Percentiles rank a stretch among this genome's conserved stretches.
phyloP scores from a whole-genome alignment of 2,329 filamentous ascomycete genomes.

The Phaeosphaeriaceae sp. region DNA sequence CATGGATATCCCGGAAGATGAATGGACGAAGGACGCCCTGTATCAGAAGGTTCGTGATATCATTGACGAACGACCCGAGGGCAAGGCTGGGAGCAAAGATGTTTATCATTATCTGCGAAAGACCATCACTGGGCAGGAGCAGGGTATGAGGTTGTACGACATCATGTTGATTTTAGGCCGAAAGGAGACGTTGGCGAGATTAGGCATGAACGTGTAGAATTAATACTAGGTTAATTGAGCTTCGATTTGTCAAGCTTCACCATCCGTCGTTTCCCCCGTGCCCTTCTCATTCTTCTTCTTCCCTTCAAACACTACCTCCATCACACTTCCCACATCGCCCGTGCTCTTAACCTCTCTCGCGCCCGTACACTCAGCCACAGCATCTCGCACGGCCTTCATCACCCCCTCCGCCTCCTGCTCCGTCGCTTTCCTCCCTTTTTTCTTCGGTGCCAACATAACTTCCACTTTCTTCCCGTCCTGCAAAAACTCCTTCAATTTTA shows the following conservation, averaged over 20 bases:
- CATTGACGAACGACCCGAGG: constrained; percentile 33
- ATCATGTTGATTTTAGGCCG: constrained; percentile 44
- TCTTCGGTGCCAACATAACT: constrained; percentile 72
- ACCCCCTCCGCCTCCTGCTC: constrained; percentile 64
- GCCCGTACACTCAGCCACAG: constrained; percentile 48
- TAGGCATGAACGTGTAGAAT: constrained; percentile 24
- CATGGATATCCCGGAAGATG: constrained; percentile 15
- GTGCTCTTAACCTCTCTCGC: constrained; percentile 34
- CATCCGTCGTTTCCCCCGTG: not conserved
- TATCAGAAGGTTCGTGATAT: constrained; percentile 34
- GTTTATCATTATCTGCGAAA: constrained; percentile 44
- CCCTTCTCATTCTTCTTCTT: constrained; percentile 21
- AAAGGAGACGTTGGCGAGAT: constrained; percentile 36
- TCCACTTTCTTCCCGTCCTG: constrained; percentile 77
- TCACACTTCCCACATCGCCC: constrained; percentile 36
- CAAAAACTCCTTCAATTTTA: constrained; percentile 69
- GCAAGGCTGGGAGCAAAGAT: constrained; percentile 33
- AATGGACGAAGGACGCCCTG: constrained; percentile 35
- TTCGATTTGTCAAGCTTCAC: not conserved
- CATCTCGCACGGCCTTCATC: constrained; percentile 58
- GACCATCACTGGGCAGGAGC: constrained; percentile 37
- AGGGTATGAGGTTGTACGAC: constrained; percentile 45
- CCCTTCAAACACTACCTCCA: constrained; percentile 44
- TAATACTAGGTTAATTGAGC: too few species aligned
- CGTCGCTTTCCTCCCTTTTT: constrained; percentile 65